phyloP scores from a whole-genome alignment of 306 rosid species.

The Vigna mungo region DNA sequence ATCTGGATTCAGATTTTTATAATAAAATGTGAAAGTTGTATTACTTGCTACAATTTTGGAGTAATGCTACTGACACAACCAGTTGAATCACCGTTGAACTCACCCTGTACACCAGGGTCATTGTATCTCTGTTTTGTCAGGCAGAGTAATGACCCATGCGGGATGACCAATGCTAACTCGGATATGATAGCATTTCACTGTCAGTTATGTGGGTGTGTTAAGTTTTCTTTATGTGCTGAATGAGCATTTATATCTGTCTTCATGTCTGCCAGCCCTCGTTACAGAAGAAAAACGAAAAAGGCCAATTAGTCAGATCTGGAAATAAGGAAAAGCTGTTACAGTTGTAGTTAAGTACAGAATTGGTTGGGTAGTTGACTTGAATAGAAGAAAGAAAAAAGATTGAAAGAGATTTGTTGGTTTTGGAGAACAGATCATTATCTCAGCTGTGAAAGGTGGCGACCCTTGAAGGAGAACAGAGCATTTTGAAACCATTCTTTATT shows the following conservation, averaged over 20 bases:
- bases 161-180: slow-evolving; percentile 1
- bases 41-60: not conserved
- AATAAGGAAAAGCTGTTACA: not conserved
- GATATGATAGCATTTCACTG: not conserved
- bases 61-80: slow-evolving; percentile 14
- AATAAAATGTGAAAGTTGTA: not conserved
- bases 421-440: not conserved
- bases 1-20: not conserved
- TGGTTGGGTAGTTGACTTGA: not conserved
- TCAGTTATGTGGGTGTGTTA: slow-evolving; percentile 16
- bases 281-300: not conserved
- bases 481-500: not conserved
- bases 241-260: too few relatives aligned
- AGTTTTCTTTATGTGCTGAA: not conserved
- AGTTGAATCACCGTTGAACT: slow-evolving; percentile 9
- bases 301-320: too few relatives aligned
- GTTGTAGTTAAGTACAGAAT: not conserved
- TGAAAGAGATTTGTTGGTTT: not conserved
- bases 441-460: not conserved
- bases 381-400: not conserved
- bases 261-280: not conserved
- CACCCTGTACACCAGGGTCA: not conserved
- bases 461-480: slow-evolving; percentile 3
- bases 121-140: slow-evolving; percentile 8
- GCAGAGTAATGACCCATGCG: slow-evolving; percentile 11